Evolutionary conservation across 306 rosid genomes (phyloP), one percentile per base, ranked within the genome.

Genomic region (Inga laurina): DNA sequence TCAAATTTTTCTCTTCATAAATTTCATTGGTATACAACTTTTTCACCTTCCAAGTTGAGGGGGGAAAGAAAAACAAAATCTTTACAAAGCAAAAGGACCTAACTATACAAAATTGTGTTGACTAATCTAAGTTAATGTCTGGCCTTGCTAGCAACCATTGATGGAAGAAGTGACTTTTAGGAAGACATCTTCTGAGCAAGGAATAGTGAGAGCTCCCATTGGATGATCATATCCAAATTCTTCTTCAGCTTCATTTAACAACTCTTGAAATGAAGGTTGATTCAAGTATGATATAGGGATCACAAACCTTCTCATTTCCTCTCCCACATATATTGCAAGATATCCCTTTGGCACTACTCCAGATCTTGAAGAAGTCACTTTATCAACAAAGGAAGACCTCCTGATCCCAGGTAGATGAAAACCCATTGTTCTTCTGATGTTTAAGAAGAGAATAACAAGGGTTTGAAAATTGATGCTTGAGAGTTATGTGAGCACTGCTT

Each of bases 281-380:
- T 57, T 83, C 85, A 83, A 70, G 73, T 43, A 77, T 21, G 82
- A 77, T 14, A 77, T 10, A 2, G 85, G 85, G 13, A 82, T 48
- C 61, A 77, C 65, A 10, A 68, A 77, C 27, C 85, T n/a, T 54
- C 57, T 82, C 82, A 51, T 54, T 57, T 82, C 69, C 21, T 82
- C 85, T 15, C 85, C 85, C 5, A 82, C 82, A 32, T 77, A 56
- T 3, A 82, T 73, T 15, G 74, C 75, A 14, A 82, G 49, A 66
- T 57, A 57, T 3, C 82, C 85, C 37, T 56, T 82, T 32, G 82
- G 78, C n/a, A 76, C 73, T 11, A 62, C 84, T 8, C 9, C 39
- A 30, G 48, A n/a, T 10, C 30, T 64, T 18, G 62, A 54, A 2
- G 62, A 45, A n/a, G 59, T 43, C 22, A 27, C 34, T 77, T 82